Base-by-base conservation (phyloP, 2,329 filamentous ascomycete species). In the Aureobasidium mangrovei region DNA sequence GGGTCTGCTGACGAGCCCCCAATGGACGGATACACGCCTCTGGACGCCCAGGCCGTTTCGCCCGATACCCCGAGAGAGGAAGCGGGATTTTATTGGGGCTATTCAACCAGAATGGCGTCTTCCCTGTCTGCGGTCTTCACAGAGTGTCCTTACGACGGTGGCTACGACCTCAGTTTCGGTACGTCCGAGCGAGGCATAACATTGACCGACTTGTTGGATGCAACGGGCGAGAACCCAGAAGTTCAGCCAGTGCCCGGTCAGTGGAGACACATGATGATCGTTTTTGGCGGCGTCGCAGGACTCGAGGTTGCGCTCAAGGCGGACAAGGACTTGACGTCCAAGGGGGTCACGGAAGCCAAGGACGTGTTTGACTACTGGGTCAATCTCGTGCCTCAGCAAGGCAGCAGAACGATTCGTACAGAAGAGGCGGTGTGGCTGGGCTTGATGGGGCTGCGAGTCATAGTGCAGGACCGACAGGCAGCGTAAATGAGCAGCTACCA, bases 61-160 rank as follows among this genome's bases (percentile, higher is more conserved):
- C 86, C 88, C 0, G 74, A 79, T 28, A 72, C 77, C 3, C 89
- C 89, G 1, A 79, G 88, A 55, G 84, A 85, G 51, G 82, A 90
- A 59, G 80, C 75, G 1, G 89, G 89, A 0, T 93, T 89, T 69
- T 94, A 91, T 71, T 95, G 89, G 88, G 89, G 89, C 43, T 95
- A 86, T 68, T 77, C 74, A 7, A 81, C 90, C 3, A 80, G 89
- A 28, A 80, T 77, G 58, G 83, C 83, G 35, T 63, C 69, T 4
- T 84, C 80, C 2, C 76, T 95, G 4, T 86, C 86, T 4, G 73
- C 78, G 4, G 81, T 94, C 6, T 90, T 91, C 63, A 90, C 87
- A 3, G 87, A 91, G 66, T 84, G 81, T 60, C 77, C 81, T 0
- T 89, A 81, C 65, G 81, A 86, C 54, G 82, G 80, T 43, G 89